Base-by-base conservation (phyloP, 2,329 filamentous ascomycete species). In the Sphaerulina musiva region DNA sequence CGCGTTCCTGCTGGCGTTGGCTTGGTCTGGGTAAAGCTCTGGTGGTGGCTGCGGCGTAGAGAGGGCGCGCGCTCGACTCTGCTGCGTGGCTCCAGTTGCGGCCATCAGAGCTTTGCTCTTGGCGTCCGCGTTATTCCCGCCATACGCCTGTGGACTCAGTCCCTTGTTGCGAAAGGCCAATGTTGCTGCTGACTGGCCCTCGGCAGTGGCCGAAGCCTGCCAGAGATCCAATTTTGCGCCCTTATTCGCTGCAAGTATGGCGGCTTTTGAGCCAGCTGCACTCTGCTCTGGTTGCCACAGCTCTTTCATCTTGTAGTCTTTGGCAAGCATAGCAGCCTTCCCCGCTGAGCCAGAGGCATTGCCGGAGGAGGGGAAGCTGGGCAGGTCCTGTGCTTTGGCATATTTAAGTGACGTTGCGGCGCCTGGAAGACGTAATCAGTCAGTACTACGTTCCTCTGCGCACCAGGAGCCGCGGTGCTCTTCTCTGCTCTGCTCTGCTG, bases 21-120 rank as follows among this genome's bases (percentile, higher is more conserved):
- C 72, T 53, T 80, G 75, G 62, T 83, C 78, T 56, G 82, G 73
- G 68, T 83, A 79, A 32, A 72, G 67, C 14, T 62, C 68, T 53
- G 74, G 74, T 46, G 72, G 66, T 8, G 69, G 69, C 6, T 71
- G 63, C 12, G 75, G 74, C 11, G 78, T 80, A 0, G 87, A 89
- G 20, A 78, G 80, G 6, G 87, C 79, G 57, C 87, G 79, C 55
- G 78, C 79, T 54, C 84, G 79, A 45, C 73, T 76, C n/a, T 62
- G 50, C 29, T 81, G 76, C 73, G 89, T 84, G n/a, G 89, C 89
- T 29, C 83, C 87, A 47, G 85, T 86, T 10, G 89, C 90, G 41
- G 89, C 89, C 36, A 81, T 74, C 45, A 92, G 75, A 1, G 89
- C 89, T 55, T 81, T 84, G 57, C 81, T 80, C 36, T 77, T 78